Percentiles rank a stretch among this genome's conserved stretches.
Evolutionary conservation across 257 asterid genomes (phyloP).

Genomic region (Ilex asprella): DNA sequence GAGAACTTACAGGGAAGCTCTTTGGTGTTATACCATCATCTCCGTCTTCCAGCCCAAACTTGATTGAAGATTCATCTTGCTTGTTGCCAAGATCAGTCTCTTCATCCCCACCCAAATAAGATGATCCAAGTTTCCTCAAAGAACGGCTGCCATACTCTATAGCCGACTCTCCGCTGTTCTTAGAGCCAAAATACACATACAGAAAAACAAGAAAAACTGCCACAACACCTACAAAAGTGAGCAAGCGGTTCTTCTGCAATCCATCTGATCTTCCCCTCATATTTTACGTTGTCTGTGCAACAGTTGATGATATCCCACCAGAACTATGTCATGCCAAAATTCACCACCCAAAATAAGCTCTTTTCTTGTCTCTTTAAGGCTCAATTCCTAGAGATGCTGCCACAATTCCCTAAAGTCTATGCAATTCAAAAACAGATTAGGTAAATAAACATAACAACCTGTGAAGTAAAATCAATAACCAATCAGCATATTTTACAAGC

Average conservation of each 20-base stretch:
- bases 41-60: constrained; percentile 56
- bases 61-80: constrained; percentile 45
- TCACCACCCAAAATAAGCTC: constrained; percentile 1
- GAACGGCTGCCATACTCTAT: constrained; percentile 85
- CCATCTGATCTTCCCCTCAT: constrained; percentile 79
- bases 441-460: no score
- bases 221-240: constrained; percentile 44
- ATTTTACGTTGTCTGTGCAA: constrained; percentile 31
- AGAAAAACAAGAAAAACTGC: constrained; percentile 47
- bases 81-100: constrained; percentile 58
- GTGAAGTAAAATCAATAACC: no score
- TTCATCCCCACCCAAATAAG: constrained; percentile 86
- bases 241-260: constrained; percentile 59
- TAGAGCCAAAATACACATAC: constrained; percentile 66
- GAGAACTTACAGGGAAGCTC: constrained; percentile 76
- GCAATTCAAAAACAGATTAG: background rate
- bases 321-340: background rate
- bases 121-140: constrained; percentile 76
- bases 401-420: background rate
- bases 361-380: background rate
- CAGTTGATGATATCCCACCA: background rate
- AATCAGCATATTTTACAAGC: no score
- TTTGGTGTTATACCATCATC: constrained; percentile 47
- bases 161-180: constrained; percentile 78
- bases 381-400: background rate